Conservation (phyloP, 140 eudicot genomes). For the Ambrosia hybrid region DNA sequence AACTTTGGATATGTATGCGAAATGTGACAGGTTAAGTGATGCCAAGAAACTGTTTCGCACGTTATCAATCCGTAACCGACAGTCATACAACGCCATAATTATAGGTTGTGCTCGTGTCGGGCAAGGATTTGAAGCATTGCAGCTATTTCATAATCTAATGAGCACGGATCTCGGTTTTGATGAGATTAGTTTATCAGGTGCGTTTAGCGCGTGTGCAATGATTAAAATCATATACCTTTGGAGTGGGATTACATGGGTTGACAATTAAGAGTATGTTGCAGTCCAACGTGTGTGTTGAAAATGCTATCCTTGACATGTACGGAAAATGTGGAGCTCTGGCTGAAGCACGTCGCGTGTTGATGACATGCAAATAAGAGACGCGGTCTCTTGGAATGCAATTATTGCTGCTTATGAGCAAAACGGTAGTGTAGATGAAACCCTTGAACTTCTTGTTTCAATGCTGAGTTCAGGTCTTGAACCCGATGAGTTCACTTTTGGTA, state of each 20-base stretch:
- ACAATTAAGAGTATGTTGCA: slow-evolving; percentile 48
- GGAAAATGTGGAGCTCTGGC: slow-evolving; percentile 74
- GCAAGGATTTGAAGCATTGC: slow-evolving; percentile 59
- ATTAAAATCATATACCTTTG: slow-evolving; percentile 43
- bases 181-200: slow-evolving; percentile 71
- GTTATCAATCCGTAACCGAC: slow-evolving; percentile 51
- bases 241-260: slow-evolving; percentile 64
- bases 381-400: slow-evolving; percentile 78
- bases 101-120: slow-evolving; percentile 59
- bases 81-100: slow-evolving; percentile 75
- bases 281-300: slow-evolving; percentile 65
- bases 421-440: slow-evolving; percentile 56
- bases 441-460: slow-evolving; percentile 53
- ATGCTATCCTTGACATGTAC: slow-evolving; percentile 87
- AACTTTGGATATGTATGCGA: slow-evolving; percentile 84
- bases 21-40: slow-evolving; percentile 47
- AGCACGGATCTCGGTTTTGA: slow-evolving; percentile 58
- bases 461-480: slow-evolving; percentile 67
- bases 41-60: slow-evolving; percentile 52
- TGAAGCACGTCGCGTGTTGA: slow-evolving; percentile 57
- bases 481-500: slow-evolving; percentile 77
- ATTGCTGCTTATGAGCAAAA: slow-evolving; percentile 87
- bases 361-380: slow-evolving; percentile 66
- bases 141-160: slow-evolving; percentile 49
- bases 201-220: slow-evolving; percentile 70